Evolutionary conservation across 768 basidiomycete species (phyloP), one percentile per base, ranked within the genome.

Genomic region (Boletus sp.): DNA sequence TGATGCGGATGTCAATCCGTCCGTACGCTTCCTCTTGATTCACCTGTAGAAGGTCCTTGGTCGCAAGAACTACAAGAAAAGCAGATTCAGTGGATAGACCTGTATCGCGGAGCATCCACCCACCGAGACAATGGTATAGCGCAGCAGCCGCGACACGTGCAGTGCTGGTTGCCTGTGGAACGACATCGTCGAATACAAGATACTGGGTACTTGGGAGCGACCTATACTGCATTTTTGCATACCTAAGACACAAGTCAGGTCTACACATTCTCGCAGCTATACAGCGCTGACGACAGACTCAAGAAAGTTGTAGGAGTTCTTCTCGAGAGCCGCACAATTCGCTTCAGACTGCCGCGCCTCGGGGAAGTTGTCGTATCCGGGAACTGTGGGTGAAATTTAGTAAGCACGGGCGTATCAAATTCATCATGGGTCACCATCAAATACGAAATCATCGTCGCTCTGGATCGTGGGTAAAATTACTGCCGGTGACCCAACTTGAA

Each of bases 71-170:
- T 93, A 58, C 32, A 42, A 50, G 32, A 34, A 41, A 53, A 8
- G 33, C 25, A 29, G 19, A 33, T 40, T 52, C 25, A 46, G 30
- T 30, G 23, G n/a, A 21, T n/a, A 5, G n/a, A 35, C 33, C n/a
- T 14, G 33, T 14, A 35, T 33, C 25, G 35, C 33, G 10, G 19
- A 15, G 17, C 47, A 17, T 14, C 17, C 33, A 68, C 78, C 35
- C 54, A 91, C 91, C 90, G 40, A 93, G 77, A 66, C 90, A 91
- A 60, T 93, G 89, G 68, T 93, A 90, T 67, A 93, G 85, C 5
- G 84, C 91, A 15, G 87, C 82, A 9, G 90, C 84, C 10, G 88
- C 91, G 35, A 93, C 87, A 64, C 85, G 88, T 10, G 81, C 77
- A 5, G 86, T 88, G 61, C 85, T 90, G 1, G 85, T 81, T 41